Evolutionary conservation across 1,139 yeast species (phyloP), one percentile per base, ranked within the genome.

Genomic region (Suhomyces chickasaworum): DNA sequence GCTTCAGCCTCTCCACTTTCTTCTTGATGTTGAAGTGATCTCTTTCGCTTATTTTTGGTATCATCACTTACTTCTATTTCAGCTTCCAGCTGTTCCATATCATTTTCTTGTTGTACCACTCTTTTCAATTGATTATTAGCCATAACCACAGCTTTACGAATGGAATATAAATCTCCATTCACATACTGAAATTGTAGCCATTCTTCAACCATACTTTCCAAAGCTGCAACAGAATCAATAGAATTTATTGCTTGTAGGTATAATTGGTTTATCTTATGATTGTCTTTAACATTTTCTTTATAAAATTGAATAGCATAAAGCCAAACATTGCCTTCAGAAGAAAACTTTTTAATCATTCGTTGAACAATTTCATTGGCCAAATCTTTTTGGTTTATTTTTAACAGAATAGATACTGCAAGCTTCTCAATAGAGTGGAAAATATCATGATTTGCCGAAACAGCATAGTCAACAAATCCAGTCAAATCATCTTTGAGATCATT

Each of bases 191-290:
- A 77, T 2, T 65, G 59, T 9, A 71, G 45, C 64, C 78, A 77
- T 43, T 77, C 83, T 44, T 77, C 78, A 12, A 73, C 57, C 3
- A 82, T 52, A 37, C 73, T 62, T 44, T 80, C 83, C 0, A 86
- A 83, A 70, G 75, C 68, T 53, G 82, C 86, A 42, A 80, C 49
- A 2, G 51, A 44, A 13, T 51, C 53, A 18, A 22, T 23, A 1
- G 68, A 60, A 13, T 57, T 39, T 2, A 71, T 47, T 0, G 81
- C 81, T 3, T 57, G 55, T 9, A 56, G 55, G 43, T 77, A 68
- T 1, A 75, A 47, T 2, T 50, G 54, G 0, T 59, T 46, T 1
- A 71, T 66, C 54, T 29, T 63, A 53, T 39, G 23, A 7, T 27
- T 25, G 36, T 46, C 39, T 13, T 37, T 20, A 2, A 32, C 33